Evolutionary conservation across 192 early-diverging fungal species (phyloP), one percentile per base, ranked within the genome.

Genomic region (Backusella sp.): DNA sequence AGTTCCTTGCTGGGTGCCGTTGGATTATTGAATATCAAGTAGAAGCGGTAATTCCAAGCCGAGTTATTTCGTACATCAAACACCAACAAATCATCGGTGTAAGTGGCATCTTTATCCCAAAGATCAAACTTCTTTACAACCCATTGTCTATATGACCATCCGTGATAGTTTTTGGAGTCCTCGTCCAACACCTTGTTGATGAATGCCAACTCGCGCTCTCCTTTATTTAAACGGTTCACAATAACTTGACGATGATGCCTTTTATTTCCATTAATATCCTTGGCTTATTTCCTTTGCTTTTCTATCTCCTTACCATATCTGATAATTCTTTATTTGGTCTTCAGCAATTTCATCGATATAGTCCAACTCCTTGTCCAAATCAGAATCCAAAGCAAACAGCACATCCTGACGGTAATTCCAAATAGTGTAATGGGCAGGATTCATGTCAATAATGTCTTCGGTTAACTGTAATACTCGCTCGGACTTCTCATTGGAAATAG

Each of bases 91-190:
- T 88, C 81, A n/a, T 95, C 86, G 2, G 93, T 81, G 78, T 93
- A 96, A 9, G 36, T 67, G 32, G 96, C 76, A 81, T 99, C 97
- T 26, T 85, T 82, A 37, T 90, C 83, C 96, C 96, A 99, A 4
- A 90, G 70, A 26, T 86, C 83, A 77, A 95, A 98, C 23, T 81
- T 83, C 21, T 72, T 80, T 6, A 98, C 86, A 21, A 98, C 85
- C 96, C 96, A 98, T 82, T 99, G 97, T 49, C 97, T 91, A 73
- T 46, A 69, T 1, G 92, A 89, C 98, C 98, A 99, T 0, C 94
- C 95, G 83, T 99, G 98, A 80, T 99, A 99, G 83, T 99, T 99
- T 81, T 99, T 99, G 23, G 94, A 88, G 65, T 99, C 98, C 8
- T 86, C 83, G 30, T 86, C 89, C 30, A 99, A 79, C 21, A 93